A percentile compares a stretch with the other conserved stretches of the same genome.
Conservation (phyloP, 805 yeast genomes). For the Teunomyces panamensis region DNA sequence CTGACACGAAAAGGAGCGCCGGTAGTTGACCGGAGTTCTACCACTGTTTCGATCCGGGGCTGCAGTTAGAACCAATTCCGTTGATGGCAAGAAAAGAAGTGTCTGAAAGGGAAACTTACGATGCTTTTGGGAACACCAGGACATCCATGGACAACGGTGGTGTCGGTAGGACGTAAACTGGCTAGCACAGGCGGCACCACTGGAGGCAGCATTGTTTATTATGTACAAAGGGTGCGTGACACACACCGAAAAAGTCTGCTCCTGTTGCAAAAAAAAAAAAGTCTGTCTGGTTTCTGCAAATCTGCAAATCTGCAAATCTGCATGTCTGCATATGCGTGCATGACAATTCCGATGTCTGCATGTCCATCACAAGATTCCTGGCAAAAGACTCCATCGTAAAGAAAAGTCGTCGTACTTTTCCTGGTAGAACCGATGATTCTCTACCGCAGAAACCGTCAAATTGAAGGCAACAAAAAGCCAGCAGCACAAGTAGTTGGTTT, state of each 20-base stretch:
- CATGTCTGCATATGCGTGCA: too few species aligned
- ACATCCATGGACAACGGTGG: conserved; percentile 58
- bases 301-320: too few species aligned
- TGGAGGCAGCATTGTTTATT: conserved; percentile 5
- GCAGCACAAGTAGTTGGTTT: conserved; percentile 19
- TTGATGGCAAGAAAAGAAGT: not conserved
- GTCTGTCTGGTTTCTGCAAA: not conserved
- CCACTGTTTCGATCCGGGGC: conserved; percentile 58
- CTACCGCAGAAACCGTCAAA: conserved; percentile 54
- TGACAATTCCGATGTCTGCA: not conserved
- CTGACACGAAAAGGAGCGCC: conserved; percentile 47
- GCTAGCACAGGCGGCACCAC: conserved; percentile 26
- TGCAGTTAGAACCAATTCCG: conserved; percentile 13
- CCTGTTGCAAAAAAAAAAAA: not conserved
- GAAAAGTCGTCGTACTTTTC: conserved; percentile 24
- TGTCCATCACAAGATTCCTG: conserved; percentile 25
- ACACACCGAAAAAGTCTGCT: not conserved
- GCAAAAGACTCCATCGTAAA: conserved; percentile 35
- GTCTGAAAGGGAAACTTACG: conserved; percentile 15
- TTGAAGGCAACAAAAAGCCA: conserved; percentile 41
- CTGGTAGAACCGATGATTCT: conserved; percentile 48
- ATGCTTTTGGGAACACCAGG: conserved; percentile 63
- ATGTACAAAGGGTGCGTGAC: too few species aligned
- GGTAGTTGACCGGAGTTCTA: conserved; percentile 51
- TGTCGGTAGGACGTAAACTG: conserved; percentile 48